Base-by-base conservation (phyloP, 305 asterid species). In the Euphrasia arctica region DNA sequence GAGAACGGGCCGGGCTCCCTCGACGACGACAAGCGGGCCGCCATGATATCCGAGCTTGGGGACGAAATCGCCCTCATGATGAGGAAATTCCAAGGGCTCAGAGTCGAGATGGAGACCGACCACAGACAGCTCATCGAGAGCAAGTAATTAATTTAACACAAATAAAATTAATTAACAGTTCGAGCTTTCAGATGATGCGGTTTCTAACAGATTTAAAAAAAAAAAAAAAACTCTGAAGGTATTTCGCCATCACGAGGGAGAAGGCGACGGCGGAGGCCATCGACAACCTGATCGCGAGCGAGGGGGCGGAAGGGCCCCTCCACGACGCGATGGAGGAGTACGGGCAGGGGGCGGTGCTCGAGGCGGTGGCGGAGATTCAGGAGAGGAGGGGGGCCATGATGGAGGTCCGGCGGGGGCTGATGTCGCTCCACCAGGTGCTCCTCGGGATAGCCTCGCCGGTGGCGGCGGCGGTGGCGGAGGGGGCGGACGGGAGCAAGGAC, bases 311-410 rank as follows among this genome's bases (percentile, higher is more conserved):
- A 13, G 67, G 78, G 0, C 84, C 85, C 47, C 83, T 84, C 63
- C 86, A 75, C 64, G 78, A 78, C 54, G 93, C 95, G 0, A 82
- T 80, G 62, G 86, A 81, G 74, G 88, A 83, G 34, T 85, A 76
- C 42, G 91, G 91, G 1, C 64, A 82, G 0, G 86, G 81, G 3
- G 80, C 77, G 55, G 84, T 87, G 58, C 56, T 84, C 64, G 94
- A 87, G 31, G 76, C 85, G 15, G 83, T 89, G 42, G 80, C 91
- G 15, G 95, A 89, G 77, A 87, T 90, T 42, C 88, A 85, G 48
- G 97, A 90, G 64, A 51, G 97, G 65, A 95, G 91, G 3, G 95
- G 85, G 31, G 80, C 90, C n/a, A 83, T 90, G 72, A 80, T 68
- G 70, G 97, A 87, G 65, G 70, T 81, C 4, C 91, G 90, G 27